Percentiles rank a stretch among this genome's conserved stretches.
Evolutionary conservation across 106 monocot species (phyloP).

Genomic region (Allium sativum): DNA sequence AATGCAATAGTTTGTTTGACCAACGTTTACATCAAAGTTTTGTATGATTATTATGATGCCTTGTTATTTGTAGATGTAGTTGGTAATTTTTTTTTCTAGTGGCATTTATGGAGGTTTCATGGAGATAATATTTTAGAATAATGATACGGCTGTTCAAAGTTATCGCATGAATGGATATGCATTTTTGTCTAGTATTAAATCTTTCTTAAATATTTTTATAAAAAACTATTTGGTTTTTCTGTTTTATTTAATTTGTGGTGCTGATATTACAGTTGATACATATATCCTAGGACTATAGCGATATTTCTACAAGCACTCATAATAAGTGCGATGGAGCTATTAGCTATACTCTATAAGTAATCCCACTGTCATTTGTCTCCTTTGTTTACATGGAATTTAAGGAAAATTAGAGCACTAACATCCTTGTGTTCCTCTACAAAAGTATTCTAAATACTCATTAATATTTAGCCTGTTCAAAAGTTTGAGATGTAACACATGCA

Average conservation of each 20-base stretch:
- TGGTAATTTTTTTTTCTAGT: no score
- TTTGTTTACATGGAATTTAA: no score
- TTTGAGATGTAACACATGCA: no score
- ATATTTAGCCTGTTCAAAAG: no score
- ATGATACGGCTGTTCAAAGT: conserved; percentile 57
- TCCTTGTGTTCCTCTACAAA: no score
- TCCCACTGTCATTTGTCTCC: no score
- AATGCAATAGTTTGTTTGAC: no score
- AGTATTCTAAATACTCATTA: no score
- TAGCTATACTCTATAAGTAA: conserved; percentile 40
- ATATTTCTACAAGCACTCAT: conserved; percentile 40
- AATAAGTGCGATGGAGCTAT: conserved; percentile 67
- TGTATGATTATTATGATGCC: no score
- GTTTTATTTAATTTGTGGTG: not conserved
- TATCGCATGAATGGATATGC: conserved; percentile 83
- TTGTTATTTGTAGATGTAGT: no score
- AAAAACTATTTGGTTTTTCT: not conserved
- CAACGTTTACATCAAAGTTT: no score
- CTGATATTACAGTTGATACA: conserved; percentile 16
- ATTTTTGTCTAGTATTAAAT: conserved; percentile 47
- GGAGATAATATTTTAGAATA: conserved; percentile 81
- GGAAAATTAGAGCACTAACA: no score
- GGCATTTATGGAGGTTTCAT: conserved; percentile 65
- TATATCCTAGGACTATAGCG: conserved; percentile 43
- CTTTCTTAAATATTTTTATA: conserved; percentile 5